Conservation (phyloP, 352 stramenopile genomes). For the Globisporangium canariense region DNA sequence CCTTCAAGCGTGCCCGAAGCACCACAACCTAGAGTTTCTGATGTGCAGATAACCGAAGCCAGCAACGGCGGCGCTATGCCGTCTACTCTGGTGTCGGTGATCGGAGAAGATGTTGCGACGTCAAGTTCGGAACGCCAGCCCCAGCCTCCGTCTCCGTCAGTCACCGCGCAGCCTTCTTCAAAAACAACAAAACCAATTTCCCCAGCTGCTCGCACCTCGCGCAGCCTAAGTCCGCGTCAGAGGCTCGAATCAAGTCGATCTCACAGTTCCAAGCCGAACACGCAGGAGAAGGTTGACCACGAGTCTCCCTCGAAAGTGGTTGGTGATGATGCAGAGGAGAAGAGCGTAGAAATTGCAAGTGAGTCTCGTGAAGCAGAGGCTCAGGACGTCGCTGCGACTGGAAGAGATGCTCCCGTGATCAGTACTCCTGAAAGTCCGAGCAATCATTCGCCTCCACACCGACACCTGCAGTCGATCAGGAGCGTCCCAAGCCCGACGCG, state of each 20-base stretch:
- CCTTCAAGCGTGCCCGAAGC: background rate
- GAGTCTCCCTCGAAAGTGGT: background rate
- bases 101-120: background rate
- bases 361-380: background rate
- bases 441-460: background rate
- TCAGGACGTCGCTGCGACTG: too few species aligned
- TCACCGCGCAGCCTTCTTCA: background rate
- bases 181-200: slow-evolving; percentile 4
- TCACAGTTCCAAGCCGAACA: background rate
- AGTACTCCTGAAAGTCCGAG: slow-evolving; percentile 1
- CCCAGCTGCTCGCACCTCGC: slow-evolving; percentile 5
- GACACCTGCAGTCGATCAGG: background rate
- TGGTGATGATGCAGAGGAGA: background rate
- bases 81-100: background rate
- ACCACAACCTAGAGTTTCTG: background rate
- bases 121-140: background rate
- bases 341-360: background rate
- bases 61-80: too few species aligned
- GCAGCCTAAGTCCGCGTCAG: slow-evolving; percentile 12
- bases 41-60: background rate
- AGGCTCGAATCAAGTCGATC: slow-evolving; percentile 13
- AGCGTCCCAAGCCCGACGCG: background rate
- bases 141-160: background rate
- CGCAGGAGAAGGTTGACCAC: background rate
- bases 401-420: background rate